Percentiles rank a stretch among this genome's conserved stretches.
Evolutionary conservation across 495 filamentous ascomycete genomes (phyloP).

Genomic region (Aspergillus saccharolyticus): DNA sequence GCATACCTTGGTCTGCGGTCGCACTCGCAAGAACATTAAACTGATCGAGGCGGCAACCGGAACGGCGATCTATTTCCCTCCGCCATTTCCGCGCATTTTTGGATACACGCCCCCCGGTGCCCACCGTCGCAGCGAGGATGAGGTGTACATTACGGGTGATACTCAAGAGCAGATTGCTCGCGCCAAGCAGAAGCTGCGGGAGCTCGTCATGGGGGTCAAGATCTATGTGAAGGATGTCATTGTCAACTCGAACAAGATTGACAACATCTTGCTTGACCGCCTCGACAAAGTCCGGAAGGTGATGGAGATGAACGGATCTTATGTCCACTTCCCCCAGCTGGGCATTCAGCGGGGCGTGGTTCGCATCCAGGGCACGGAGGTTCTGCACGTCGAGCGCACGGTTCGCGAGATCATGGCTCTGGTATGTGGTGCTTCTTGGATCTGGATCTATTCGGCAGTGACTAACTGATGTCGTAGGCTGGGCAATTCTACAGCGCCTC

Average conservation of each 20-base stretch:
- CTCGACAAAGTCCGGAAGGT: constrained; percentile 97
- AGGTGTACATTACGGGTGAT: constrained; percentile 91
- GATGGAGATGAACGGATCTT: constrained; percentile 92
- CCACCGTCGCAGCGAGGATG: constrained; percentile 72
- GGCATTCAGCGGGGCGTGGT: constrained; percentile 74
- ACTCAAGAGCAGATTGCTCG: constrained; percentile 70
- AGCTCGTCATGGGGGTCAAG: constrained; percentile 71
- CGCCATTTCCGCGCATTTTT: constrained; percentile 83
- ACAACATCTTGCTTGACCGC: constrained; percentile 84
- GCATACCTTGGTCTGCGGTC: constrained; percentile 85
- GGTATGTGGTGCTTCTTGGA: constrained; percentile 42
- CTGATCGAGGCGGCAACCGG: constrained; percentile 88
- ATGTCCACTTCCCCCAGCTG: constrained; percentile 81
- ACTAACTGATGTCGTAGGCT: constrained; percentile 51
- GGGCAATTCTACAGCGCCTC: constrained; percentile 97
- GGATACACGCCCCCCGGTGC: constrained; percentile 80
- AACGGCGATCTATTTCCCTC: constrained; percentile 96
- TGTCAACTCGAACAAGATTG: constrained; percentile 82
- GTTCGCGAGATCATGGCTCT: constrained; percentile 91
- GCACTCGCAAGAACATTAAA: constrained; percentile 93
- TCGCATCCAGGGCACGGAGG: constrained; percentile 86
- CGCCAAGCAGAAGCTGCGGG: constrained; percentile 84
- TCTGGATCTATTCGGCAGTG: constrained; percentile 7
- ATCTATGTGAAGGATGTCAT: constrained; percentile 87
- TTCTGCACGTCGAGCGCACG: constrained; percentile 88